Evolutionary conservation across 2,329 filamentous ascomycete species (phyloP).

Genomic region (Talaromyces sp.): DNA sequence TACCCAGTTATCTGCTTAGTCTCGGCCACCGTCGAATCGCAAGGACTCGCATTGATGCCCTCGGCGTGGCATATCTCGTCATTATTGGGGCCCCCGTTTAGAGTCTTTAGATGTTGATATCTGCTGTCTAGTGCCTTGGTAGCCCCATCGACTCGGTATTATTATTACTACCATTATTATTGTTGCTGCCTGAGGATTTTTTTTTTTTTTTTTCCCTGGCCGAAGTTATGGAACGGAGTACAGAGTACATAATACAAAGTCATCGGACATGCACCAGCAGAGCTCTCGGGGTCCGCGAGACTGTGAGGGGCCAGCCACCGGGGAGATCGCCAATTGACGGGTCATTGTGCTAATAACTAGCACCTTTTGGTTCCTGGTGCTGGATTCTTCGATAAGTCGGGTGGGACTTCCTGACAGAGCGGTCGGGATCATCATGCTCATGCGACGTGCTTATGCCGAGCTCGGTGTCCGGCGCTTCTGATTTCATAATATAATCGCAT

Average conservation of each 20-base stretch:
- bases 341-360: neutral
- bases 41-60: neutral
- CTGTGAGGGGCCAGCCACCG: neutral
- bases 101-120: neutral
- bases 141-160: neutral
- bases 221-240: neutral
- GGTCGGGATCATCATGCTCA: neutral
- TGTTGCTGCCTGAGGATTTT: neutral
- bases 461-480: neutral
- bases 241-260: no score
- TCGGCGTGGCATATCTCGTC: neutral
- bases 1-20: neutral
- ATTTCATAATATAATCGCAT: no score
- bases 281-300: neutral
- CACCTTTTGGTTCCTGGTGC: neutral
- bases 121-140: neutral
- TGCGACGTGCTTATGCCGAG: neutral
- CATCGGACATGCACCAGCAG: neutral
- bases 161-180: neutral
- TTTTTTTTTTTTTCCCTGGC: neutral
- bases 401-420: neutral
- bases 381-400: neutral
- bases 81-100: neutral
- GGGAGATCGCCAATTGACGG: neutral
- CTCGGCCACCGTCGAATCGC: neutral